phyloP scores from a whole-genome alignment of 257 asterid genomes.

The Agastache rugosa region DNA sequence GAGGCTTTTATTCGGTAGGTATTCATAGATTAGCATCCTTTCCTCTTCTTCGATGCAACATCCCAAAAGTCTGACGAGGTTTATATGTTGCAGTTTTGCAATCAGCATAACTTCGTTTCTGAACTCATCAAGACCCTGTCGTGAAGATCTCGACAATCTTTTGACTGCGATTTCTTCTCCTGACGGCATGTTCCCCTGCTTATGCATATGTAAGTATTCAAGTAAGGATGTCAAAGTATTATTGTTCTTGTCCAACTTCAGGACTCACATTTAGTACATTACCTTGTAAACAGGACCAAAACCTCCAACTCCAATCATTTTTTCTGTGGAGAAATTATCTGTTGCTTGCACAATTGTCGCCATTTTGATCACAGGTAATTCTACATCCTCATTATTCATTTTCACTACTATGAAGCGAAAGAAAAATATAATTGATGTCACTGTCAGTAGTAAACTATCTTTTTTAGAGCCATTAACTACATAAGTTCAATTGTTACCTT shows the following conservation, averaged over 20 bases:
- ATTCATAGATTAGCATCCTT: neutral
- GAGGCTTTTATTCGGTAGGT: neutral
- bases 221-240: too few relatives aligned
- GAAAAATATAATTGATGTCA: neutral
- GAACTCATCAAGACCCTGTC: neutral
- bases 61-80: neutral
- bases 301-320: constrained; percentile 39
- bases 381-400: constrained; percentile 32
- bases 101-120: neutral
- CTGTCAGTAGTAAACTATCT: too few relatives aligned
- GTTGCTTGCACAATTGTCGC: constrained; percentile 42
- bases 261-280: neutral
- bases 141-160: neutral
- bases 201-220: too few relatives aligned
- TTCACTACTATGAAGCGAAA: neutral
- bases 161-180: constrained; percentile 8
- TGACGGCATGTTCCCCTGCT: neutral
- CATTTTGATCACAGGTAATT: constrained; percentile 42
- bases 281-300: constrained; percentile 49
- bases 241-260: neutral
- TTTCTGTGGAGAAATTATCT: constrained; percentile 42
- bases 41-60: constrained; percentile 1
- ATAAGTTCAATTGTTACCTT: constrained; percentile 24
- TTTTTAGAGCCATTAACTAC: too few relatives aligned
- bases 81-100: neutral